Evolutionary conservation across 371 early-diverging fungal genomes (phyloP), one percentile per base, ranked within the genome.

Genomic region (Mortierella sp.): DNA sequence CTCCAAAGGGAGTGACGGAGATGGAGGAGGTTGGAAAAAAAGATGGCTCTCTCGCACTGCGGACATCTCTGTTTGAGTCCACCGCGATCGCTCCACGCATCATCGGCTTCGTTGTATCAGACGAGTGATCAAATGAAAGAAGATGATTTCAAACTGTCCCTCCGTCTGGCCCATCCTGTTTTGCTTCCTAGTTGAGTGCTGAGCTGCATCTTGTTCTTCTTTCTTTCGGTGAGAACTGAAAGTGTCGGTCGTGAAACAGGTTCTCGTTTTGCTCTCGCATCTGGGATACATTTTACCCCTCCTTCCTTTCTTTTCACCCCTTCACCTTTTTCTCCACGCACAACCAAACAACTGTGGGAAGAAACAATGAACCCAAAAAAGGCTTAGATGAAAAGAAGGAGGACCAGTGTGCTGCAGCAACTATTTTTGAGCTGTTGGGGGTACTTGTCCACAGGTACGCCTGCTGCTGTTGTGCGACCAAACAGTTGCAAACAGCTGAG

Each of bases 311-410:
- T 15, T 51, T 32, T 17, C 19, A n/a, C 50, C 43, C 34, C 24
- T 1, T 34, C 30, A 17, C 43, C 32, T 28, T 46, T 21, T 43
- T 26, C 19, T 23, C 41, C 21, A 23, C n/a, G 37, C 21, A 47
- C 49, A 43, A 23, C 55, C 58, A 53, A 43, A 58, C 32, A 49
- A 34, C 7, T 34, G 37, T 34, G 37, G 37, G 37, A 34, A 34
- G 37, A 34, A 34, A 34, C 37, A 34, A 14, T 34, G 37, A 4
- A 7, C 37, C 37, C 7, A 34, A 34, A 34, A 34, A 34, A 34
- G 37, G 37, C 7, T 34, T 11, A 34, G 37, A 41, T 51, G 66
- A 50, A 56, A 56, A 51, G 61, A 60, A 61, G 69, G 69, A 68
- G 55, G 41, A 63, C n/a, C 26, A 47, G 14, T 43, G 51, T 66